Conservation (phyloP, 2,329 filamentous ascomycete genomes). For the Fusarium nanum region DNA sequence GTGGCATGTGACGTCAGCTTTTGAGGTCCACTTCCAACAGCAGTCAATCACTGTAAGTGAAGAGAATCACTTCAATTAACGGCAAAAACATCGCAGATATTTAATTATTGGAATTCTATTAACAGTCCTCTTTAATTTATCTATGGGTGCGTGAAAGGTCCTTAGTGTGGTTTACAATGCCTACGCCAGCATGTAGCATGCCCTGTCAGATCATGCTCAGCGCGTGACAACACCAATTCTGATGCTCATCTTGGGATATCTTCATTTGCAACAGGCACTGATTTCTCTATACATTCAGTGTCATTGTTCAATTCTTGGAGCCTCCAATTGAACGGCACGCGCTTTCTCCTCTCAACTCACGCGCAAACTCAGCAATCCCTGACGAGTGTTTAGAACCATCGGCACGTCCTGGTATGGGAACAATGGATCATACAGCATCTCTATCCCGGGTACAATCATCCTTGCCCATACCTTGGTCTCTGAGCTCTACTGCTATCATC, state of each 20-base stretch:
- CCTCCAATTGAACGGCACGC: accelerated
- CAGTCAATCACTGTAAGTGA: slow-evolving; percentile 1
- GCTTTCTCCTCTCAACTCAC: background rate
- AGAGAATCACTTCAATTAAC: background rate
- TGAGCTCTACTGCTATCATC: accelerated
- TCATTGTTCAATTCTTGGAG: no score
- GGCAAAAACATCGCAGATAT: background rate
- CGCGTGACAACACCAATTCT: background rate
- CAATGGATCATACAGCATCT: background rate
- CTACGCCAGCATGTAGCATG: background rate
- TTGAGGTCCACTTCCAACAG: slow-evolving; percentile 7
- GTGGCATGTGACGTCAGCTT: slow-evolving; percentile 29
- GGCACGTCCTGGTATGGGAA: background rate
- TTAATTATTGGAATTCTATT: background rate
- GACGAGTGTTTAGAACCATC: background rate
- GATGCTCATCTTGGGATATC: no score
- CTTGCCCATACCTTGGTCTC: no score
- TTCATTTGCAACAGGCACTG: no score
- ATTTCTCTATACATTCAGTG: no score
- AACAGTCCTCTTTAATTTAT: background rate
- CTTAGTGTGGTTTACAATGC: background rate
- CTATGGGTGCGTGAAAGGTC: background rate
- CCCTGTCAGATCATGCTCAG: background rate
- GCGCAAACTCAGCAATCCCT: background rate
- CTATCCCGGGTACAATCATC: no score